Evolutionary conservation across 805 yeast genomes (phyloP).

Genomic region (Kodamaea nitidulidarum): DNA sequence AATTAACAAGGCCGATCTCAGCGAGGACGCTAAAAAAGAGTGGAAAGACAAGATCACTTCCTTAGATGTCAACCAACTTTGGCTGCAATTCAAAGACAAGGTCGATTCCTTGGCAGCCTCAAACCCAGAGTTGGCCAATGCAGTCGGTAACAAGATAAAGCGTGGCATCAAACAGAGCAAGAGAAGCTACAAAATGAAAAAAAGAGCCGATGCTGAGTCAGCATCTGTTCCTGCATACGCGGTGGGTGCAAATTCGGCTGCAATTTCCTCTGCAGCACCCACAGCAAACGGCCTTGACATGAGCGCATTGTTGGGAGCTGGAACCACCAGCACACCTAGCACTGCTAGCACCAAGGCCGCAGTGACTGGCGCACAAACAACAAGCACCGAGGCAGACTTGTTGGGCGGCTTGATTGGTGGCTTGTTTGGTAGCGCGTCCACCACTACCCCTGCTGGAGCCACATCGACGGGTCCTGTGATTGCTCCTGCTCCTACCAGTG

Average conservation of each 20-base stretch:
- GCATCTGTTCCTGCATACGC: slow-evolving; percentile 4
- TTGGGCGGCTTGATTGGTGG: slow-evolving; percentile 11
- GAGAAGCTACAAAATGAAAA: slow-evolving; percentile 13
- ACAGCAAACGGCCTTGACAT: slow-evolving; percentile 4
- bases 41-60: slow-evolving; percentile 13
- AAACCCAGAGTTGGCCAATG: slow-evolving; percentile 7
- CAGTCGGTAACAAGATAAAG: slow-evolving; percentile 7
- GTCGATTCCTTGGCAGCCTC: slow-evolving; percentile 7
- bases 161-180: slow-evolving; percentile 9
- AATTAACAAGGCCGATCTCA: slow-evolving; percentile 8
- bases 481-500: slow-evolving; percentile 8
- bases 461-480: slow-evolving; percentile 6
- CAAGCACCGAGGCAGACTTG: slow-evolving; percentile 5
- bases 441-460: slow-evolving; percentile 4
- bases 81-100: slow-evolving; percentile 7
- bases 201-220: slow-evolving; percentile 5
- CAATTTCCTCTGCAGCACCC: slow-evolving; percentile 5
- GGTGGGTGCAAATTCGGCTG: slow-evolving; percentile 4
- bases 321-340: slow-evolving; percentile 1
- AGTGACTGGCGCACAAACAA: slow-evolving; percentile 1
- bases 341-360: slow-evolving; percentile 5
- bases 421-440: slow-evolving; percentile 13
- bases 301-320: background rate
- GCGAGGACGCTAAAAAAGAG: slow-evolving; percentile 12
- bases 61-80: slow-evolving; percentile 9